Base-by-base conservation (phyloP, 2,329 filamentous ascomycete genomes). In the Hypoxylon sp. region DNA sequence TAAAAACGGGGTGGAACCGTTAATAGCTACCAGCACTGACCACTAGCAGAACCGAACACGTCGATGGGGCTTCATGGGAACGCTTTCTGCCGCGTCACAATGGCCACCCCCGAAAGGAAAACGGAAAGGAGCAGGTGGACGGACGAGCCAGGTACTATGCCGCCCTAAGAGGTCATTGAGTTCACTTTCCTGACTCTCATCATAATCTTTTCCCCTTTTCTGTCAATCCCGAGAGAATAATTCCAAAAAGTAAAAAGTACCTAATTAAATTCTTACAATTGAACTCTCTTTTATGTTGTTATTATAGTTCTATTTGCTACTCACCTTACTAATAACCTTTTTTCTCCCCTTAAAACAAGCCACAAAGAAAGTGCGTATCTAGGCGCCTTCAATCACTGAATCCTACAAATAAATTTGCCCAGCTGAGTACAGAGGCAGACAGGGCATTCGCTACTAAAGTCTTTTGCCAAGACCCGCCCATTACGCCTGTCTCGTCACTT, bases 21-120 rank as follows among this genome's bases (percentile, higher is more conserved):
- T n/a, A n/a, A n/a, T 14, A 59, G 49, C 45, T 63, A 21, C 3
- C 2, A 19, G 48, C 17, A 55, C 50, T 43, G 56, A 43, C 65
- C 60, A 67, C 64, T 60, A 11, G 32, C 30, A 60, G 36, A 46
- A 32, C 30, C n/a, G 49, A n/a, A 63, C 64, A 62, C 46, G 63
- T 59, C 38, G 41, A 56, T 63, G 59, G 51, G 58, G 52, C 58
- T 66, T 66, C 36, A 43, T 34, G 50, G 51, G 60, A 61, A 66
- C 57, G 52, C 60, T 62, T 63, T 43, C 57, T 70, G 69, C 67
- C 70, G 70, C 70, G 70, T 72, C 70, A 72, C 68, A 69, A 63
- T 70, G 63, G 70, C 68, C 70, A 72, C 64, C 64, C 64, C 38
- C 28, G 50, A 59, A 38, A 30, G 48, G 25, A 63, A 65, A 46